phyloP scores from a whole-genome alignment of 1,139 yeast genomes.

The Taiozyma onychis region DNA sequence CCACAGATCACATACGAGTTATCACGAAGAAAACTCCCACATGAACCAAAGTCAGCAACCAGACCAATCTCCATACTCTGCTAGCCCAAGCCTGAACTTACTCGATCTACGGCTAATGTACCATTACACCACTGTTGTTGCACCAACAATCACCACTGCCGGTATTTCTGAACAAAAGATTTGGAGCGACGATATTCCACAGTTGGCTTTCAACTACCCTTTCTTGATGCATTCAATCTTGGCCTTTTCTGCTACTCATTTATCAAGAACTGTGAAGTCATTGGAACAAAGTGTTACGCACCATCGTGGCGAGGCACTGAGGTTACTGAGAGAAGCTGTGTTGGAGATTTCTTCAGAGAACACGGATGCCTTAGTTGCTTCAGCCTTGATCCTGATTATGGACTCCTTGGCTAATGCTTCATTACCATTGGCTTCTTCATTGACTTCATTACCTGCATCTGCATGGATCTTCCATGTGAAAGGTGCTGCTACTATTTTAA shows the following conservation, averaged over 20 bases:
- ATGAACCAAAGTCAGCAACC: conserved; percentile 5
- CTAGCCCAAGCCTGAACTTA: conserved; percentile 45
- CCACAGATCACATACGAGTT: conserved; percentile 1
- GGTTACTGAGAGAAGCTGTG: conserved; percentile 79
- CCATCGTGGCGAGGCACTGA: conserved; percentile 82
- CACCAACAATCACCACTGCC: conserved; percentile 83
- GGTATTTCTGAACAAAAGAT: conserved; percentile 84
- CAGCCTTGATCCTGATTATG: conserved; percentile 83
- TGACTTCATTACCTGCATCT: conserved; percentile 73
- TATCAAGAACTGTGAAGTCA: conserved; percentile 70
- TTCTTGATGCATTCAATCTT: conserved; percentile 87
- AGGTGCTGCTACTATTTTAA: conserved; percentile 91
- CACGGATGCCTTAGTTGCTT: conserved; percentile 89
- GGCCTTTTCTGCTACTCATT: conserved; percentile 89
- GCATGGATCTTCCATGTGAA: conserved; percentile 97
- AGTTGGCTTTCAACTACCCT: conserved; percentile 82
- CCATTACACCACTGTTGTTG: conserved; percentile 80
- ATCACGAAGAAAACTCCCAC: conserved; percentile 5
- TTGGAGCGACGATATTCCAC: conserved; percentile 86
- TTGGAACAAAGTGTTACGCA: conserved; percentile 79
- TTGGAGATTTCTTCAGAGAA: conserved; percentile 76
- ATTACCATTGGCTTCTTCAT: conserved; percentile 53
- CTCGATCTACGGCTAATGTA: conserved; percentile 76
- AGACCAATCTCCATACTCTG: conserved; percentile 7
- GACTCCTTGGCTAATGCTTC: conserved; percentile 94